Conservation (phyloP, 75 land plant species). For the Chamaecyparis obtusa region DNA sequence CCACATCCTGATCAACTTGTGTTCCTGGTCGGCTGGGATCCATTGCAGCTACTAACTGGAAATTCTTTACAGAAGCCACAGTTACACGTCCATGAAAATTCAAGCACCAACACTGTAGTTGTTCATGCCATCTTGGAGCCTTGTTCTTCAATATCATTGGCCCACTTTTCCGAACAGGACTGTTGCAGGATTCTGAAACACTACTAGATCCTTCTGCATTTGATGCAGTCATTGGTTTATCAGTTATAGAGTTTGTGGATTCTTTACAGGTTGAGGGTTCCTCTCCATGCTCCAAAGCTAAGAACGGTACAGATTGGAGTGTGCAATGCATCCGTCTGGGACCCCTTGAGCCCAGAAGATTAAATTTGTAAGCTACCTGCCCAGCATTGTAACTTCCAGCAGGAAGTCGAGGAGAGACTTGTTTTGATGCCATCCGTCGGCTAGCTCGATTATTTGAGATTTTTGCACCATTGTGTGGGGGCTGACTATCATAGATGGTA, state of each 20-base stretch:
- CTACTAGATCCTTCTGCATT: slow-evolving; percentile 7
- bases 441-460: slow-evolving; percentile 54
- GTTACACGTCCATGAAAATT: slow-evolving; percentile 95
- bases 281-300: slow-evolving; percentile 37
- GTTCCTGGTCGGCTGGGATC: slow-evolving; percentile 61
- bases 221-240: neutral
- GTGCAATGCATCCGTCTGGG: slow-evolving; percentile 92
- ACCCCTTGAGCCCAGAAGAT: slow-evolving; percentile 82
- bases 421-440: slow-evolving; percentile 83
- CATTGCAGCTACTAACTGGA: slow-evolving; percentile 85
- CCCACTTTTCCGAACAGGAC: slow-evolving; percentile 6
- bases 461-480: slow-evolving; percentile 78
- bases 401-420: slow-evolving; percentile 79
- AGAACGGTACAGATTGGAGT: slow-evolving; percentile 45
- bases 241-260: slow-evolving; percentile 15
- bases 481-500: slow-evolving; percentile 85
- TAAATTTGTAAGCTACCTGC: slow-evolving; percentile 84
- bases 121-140: slow-evolving; percentile 97
- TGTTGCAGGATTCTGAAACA: slow-evolving; percentile 4
- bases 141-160: slow-evolving; percentile 75
- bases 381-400: slow-evolving; percentile 88
- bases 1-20: slow-evolving; percentile 54
- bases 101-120: slow-evolving; percentile 96
- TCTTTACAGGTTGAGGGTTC: slow-evolving; percentile 29
- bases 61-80: slow-evolving; percentile 93